Base-by-base conservation (phyloP, 106 monocot genomes). In the Dendrobium catenatum region DNA sequence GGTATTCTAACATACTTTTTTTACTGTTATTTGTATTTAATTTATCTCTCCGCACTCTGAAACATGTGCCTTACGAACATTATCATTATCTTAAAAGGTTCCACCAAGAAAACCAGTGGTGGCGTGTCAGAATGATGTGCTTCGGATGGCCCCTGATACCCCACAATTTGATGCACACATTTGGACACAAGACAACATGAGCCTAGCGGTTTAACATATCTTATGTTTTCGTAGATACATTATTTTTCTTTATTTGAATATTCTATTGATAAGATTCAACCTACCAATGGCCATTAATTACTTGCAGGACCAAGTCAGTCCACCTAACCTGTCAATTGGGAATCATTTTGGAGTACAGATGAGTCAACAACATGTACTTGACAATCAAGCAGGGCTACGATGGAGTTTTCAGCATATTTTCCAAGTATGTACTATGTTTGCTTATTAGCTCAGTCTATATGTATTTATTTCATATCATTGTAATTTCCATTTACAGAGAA, bases 391-490 rank as follows among this genome's bases (percentile, higher is more conserved):
- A 78, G 83, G 88, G 31, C 51, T 88, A 3, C 85, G 80, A 11
- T 88, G 85, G 88, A 83, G 80, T 72, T 85, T 88, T 78, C 88
- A 85, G 42, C 82, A 85, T 51, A 85, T 88, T 80, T 85, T 88
- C 61, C 88, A 88, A 43, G 88, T 88, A 55, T 78, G 85, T 82
- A 80, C 75, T 77, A 29, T 37, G 26, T 55, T 33, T 54, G 49
- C 10, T 43, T 51, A 27, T 66, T 29, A 47, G 19, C 8, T n/a
- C 46, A 58, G 18, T 78, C 76, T 31, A 18, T 42, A 42, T 73
- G 42, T 24, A 17, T 31, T 70, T 9, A 2, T 37, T 26, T 70
- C 27, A 58, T 78, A 24, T 42, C 19, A 67, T 10, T 55, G 19
- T 72, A 72, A 1, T 67, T 17, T 76, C 73, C 75, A 9, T 42